A percentile compares a stretch with the other conserved stretches of the same genome.
Conservation (phyloP, 2,329 filamentous ascomycete species). For the Leptodontidium sp. region DNA sequence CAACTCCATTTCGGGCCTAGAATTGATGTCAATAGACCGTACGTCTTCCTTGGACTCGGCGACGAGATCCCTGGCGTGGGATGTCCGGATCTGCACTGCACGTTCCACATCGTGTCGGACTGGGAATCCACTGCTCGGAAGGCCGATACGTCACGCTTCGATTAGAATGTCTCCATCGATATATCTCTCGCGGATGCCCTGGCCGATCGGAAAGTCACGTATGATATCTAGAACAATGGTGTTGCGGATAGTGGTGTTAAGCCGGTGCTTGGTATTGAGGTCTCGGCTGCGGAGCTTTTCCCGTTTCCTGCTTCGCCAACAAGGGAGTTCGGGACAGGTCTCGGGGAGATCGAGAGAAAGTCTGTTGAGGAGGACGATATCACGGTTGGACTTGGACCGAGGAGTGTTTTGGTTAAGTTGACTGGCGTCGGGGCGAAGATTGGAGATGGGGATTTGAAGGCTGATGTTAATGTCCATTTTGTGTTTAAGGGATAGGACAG, state of each 20-base stretch:
- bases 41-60: slow-evolving; percentile 21
- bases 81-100: slow-evolving; percentile 25
- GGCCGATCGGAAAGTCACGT: slow-evolving; percentile 2
- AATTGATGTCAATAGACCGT: slow-evolving; percentile 5
- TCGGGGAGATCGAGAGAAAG: slow-evolving; percentile 4
- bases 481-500: slow-evolving; percentile 3
- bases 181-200: background rate
- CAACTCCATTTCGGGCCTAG: slow-evolving; percentile 8
- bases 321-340: background rate
- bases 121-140: slow-evolving; percentile 5
- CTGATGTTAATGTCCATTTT: slow-evolving; percentile 20
- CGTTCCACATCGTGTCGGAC: slow-evolving; percentile 10
- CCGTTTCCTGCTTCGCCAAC: background rate
- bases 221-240: slow-evolving; percentile 16
- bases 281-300: slow-evolving; percentile 18
- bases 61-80: slow-evolving; percentile 26
- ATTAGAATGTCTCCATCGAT: slow-evolving; percentile 3
- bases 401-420: background rate
- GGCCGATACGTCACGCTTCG: slow-evolving; percentile 1
- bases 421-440: slow-evolving; percentile 14
- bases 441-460: slow-evolving; percentile 9
- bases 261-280: slow-evolving; percentile 8
- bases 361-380: background rate
- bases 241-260: background rate
- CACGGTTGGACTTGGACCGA: background rate